Evolutionary conservation across 306 rosid species (phyloP).

Genomic region (Geum urbanum): DNA sequence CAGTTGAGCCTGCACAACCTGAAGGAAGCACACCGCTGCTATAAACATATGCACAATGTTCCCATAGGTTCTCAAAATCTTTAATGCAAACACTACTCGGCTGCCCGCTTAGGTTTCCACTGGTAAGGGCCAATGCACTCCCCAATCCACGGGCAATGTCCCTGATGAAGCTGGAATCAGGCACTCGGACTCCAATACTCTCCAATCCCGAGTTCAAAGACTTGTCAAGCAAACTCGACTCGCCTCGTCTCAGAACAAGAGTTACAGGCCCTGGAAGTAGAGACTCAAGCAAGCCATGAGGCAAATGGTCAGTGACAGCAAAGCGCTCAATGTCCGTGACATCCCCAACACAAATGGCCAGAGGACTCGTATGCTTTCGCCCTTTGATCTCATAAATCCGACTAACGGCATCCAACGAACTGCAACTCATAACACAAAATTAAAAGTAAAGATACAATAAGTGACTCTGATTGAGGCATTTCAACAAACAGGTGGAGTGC

Average conservation of each 20-base stretch:
- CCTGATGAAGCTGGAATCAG: conserved; percentile 80
- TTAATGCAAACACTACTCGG: conserved; percentile 71
- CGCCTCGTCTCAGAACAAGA: conserved; percentile 72
- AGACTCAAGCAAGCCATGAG: conserved; percentile 64
- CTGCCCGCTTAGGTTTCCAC: conserved; percentile 88
- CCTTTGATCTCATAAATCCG: conserved; percentile 81
- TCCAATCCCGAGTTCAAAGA: conserved; percentile 86
- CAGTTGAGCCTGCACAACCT: conserved; percentile 83
- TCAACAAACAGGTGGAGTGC: conserved; percentile 22
- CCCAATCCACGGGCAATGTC: conserved; percentile 59
- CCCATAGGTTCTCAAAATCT: conserved; percentile 80
- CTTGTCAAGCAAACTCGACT: conserved; percentile 72
- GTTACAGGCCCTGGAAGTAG: conserved; percentile 97
- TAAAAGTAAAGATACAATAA: background rate
- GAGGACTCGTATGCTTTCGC: conserved; percentile 67
- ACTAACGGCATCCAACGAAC: conserved; percentile 66
- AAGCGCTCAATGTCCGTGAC: conserved; percentile 55
- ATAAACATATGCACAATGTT: conserved; percentile 72
- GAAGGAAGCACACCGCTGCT: conserved; percentile 84
- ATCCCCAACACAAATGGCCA: conserved; percentile 81
- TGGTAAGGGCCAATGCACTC: conserved; percentile 83
- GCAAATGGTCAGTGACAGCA: conserved; percentile 69
- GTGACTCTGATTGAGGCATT: conserved; percentile 5
- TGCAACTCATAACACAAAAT: conserved; percentile 30
- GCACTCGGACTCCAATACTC: conserved; percentile 86